Percentiles rank a stretch among this genome's conserved stretches.
These are phyloP conservation scores for Alloteropsis semialata DNA, from an alignment of 176 grass and related monocot genomes.

Conservation along the genomic window DNA sequence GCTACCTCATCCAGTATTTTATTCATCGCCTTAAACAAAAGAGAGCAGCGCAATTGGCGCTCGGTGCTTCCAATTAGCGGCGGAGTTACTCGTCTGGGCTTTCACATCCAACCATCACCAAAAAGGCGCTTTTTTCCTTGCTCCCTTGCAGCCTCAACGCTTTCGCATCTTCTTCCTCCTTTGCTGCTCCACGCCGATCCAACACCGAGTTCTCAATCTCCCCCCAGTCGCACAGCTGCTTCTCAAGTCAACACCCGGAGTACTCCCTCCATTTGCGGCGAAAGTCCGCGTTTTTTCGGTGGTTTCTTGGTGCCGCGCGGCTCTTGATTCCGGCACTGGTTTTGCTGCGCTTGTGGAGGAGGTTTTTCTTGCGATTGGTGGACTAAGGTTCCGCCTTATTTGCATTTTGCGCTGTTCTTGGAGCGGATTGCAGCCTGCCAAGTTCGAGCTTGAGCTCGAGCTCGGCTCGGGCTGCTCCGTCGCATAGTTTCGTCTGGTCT, in stretches of 20 bases:
- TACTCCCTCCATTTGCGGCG: background rate
- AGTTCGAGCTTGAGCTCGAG: background rate
- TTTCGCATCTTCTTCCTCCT: conserved; percentile 13
- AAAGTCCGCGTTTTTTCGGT: background rate
- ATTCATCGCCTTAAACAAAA: background rate
- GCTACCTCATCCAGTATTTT: background rate
- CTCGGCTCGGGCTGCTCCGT: background rate
- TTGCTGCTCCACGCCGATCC: background rate
- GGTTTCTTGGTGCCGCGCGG: background rate
- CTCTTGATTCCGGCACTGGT: conserved; percentile 22
- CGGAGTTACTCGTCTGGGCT: conserved; percentile 9
- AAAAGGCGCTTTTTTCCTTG: conserved; percentile 21
- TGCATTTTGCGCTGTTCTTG: conserved; percentile 17
- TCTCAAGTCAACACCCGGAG: conserved; percentile 17
- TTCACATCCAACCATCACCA: conserved; percentile 44
- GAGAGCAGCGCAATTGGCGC: background rate
- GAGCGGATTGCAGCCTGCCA: background rate
- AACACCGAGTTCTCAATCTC: background rate
- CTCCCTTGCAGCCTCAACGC: conserved; percentile 10
- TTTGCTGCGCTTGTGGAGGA: background rate
- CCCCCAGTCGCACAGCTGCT: background rate
- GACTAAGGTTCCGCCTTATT: conserved; percentile 4
- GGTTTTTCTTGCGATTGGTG: background rate
- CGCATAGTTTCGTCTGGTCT: background rate
- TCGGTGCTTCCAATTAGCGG: conserved; percentile 14